Base-by-base conservation (phyloP, 495 filamentous ascomycete genomes). In the Physcia stellaris region DNA sequence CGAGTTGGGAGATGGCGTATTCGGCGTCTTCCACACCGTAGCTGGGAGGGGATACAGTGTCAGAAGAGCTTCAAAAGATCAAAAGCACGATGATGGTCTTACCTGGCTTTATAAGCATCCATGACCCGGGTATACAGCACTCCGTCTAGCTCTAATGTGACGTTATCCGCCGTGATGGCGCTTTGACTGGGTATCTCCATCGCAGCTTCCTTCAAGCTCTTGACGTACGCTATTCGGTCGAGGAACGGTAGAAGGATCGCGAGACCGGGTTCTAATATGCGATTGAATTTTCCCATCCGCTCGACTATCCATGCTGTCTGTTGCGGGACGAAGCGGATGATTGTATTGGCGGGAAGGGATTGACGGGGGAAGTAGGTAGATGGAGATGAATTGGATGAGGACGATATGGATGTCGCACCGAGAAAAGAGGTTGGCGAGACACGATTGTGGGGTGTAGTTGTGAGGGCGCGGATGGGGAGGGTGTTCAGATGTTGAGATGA, bases 241-340 rank as follows among this genome's bases (percentile, higher is more conserved):
- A 98, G 47, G 48, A 98, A 83, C 1, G 90, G 90, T 22, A 90
- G 68, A 45, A 98, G 62, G 48, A 98, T 73, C 4, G 92, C 86
- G 27, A 98, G 63, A 39, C 90, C 90, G 0, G 90, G 90, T 45
- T 94, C 71, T 35, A 98, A 61, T 46, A 96, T 95, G 18, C 85
- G 71, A 61, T 84, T 74, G 66, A 90, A 98, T 55, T 86, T 88
- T 34, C 90, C 90, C 90, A 98, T 98, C 45, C 90, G 84, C 64
- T 98, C 92, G 27, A 98, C 90, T 42, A 98, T 86, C 92, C 92
- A 98, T 64, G 90, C 92, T 39, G 88, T 94, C 65, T 96, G 90
- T 60, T 98, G 92, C 7, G 92, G 90, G 20, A 98, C 92, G 65
- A 98, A 98, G 39, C 87, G 85, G 46, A 98, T 70, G 48, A 98